Base-by-base conservation (phyloP, 306 rosid species). In the Canavalia gladiata region DNA sequence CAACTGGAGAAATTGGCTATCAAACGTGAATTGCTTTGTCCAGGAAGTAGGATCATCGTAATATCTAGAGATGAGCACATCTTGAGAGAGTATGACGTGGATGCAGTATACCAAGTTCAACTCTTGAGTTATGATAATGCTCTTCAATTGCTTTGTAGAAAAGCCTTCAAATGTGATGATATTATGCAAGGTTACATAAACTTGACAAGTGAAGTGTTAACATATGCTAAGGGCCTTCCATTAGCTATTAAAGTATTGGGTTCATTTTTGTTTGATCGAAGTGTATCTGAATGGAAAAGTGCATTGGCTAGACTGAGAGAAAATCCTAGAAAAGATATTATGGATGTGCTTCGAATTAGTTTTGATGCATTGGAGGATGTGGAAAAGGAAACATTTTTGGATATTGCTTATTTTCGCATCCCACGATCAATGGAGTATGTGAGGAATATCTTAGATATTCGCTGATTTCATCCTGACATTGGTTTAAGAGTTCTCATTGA, bases 321-420 rank as follows among this genome's bases (percentile, higher is more conserved):
- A 66, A 1, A 11, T 34, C 85, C 81, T 4, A 45, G 7, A 3
- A 58, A 35, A 35, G 55, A 57, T 5, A 58, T 75, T 18, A 34
- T 67, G 47, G 55, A 46, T 56, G 81, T 57, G 46, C 8, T 81
- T 9, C 33, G n/a, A 65, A 18, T 76, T 0, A 81, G 85, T 74
- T 66, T 66, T 12, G 68, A 51, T 41, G 43, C 13, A 18, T n/a
- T 78, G 0, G 77, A 78, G 10, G 5, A 28, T 1, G 2, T 18
- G 41, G 84, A 78, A 1, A 66, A 78, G 7, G 73, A 84, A 57
- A 66, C 79, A 50, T 79, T 84, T 75, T 13, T 74, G 11, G 74
- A 84, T 8, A 74, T 84, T 50, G 81, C 84, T 49, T 84, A 81
- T 59, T 79, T 79, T 35, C 50, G 64, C 6, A 0, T 1, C 0